Evolutionary conservation across 106 monocot genomes (phyloP).

Genomic region (Hemerocallis citrina): DNA sequence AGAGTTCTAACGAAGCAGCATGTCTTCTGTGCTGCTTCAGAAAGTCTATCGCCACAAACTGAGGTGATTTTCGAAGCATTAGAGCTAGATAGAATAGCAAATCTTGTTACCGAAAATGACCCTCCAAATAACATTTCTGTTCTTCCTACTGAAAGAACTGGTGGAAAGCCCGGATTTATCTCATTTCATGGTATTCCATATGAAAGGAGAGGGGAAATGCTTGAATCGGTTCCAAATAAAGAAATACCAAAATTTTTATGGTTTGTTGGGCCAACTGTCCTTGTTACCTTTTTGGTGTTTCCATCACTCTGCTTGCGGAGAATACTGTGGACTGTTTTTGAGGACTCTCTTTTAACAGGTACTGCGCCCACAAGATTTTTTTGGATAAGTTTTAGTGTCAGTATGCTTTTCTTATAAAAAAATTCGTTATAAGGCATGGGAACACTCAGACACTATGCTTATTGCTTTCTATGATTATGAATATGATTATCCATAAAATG

Average conservation of each 20-base stretch:
- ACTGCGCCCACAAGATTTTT: no score
- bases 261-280: slow-evolving; percentile 76
- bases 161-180: slow-evolving; percentile 68
- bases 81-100: slow-evolving; percentile 11
- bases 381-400: no score
- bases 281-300: slow-evolving; percentile 78
- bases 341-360: slow-evolving; percentile 95
- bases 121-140: slow-evolving; percentile 11
- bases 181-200: slow-evolving; percentile 44
- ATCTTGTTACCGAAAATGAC: slow-evolving; percentile 9
- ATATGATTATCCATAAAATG: no score
- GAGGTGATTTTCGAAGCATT: slow-evolving; percentile 19
- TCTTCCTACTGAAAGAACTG: slow-evolving; percentile 12
- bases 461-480: no score
- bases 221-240: slow-evolving; percentile 15
- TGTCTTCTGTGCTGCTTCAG: slow-evolving; percentile 26
- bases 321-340: slow-evolving; percentile 59
- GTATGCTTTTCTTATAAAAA: no score
- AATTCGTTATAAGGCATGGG: no score
- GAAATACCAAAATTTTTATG: slow-evolving; percentile 48
- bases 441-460: no score
- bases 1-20: background rate
- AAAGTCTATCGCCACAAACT: slow-evolving; percentile 12
- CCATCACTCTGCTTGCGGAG: slow-evolving; percentile 84
- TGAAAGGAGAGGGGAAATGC: slow-evolving; percentile 20